A percentile compares a stretch with the other conserved stretches of the same genome.
These are phyloP conservation scores for Psidium guajava DNA, from an alignment of 345 rosid genomes.

Conservation along the genomic window DNA sequence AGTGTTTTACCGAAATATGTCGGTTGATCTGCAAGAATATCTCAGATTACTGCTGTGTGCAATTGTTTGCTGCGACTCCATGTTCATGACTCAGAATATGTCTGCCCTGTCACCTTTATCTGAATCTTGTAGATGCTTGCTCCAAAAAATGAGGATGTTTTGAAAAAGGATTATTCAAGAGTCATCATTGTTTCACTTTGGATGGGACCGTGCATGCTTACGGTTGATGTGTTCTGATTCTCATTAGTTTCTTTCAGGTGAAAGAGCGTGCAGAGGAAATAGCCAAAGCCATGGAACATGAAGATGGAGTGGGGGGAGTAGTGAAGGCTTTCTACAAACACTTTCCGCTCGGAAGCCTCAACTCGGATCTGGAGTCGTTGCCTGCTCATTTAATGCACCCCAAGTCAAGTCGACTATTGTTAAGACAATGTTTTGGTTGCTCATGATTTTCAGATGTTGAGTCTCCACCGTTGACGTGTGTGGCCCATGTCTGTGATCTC, in stretches of 20 bases:
- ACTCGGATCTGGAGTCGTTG: neutral
- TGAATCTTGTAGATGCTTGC: neutral
- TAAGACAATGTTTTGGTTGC: conserved; percentile 24
- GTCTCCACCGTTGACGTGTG: neutral
- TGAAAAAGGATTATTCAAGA: neutral
- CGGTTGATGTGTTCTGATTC: neutral
- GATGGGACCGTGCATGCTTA: neutral
- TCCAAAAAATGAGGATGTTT: neutral
- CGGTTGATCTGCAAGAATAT: neutral
- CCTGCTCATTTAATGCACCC: neutral
- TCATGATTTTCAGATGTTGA: neutral
- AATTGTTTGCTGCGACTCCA: neutral
- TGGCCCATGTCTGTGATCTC: neutral
- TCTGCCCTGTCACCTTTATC: neutral
- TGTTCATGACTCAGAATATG: neutral
- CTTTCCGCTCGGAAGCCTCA: conserved; percentile 7
- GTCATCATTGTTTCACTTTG: neutral
- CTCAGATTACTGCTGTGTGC: neutral
- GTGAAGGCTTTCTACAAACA: conserved; percentile 45
- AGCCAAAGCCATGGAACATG: conserved; percentile 33
- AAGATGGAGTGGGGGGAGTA: conserved; percentile 51
- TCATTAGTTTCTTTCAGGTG: conserved; percentile 17
- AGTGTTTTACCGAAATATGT: neutral
- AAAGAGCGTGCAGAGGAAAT: conserved; percentile 27
- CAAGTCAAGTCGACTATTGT: conserved; percentile 3